A percentile compares a stretch with the other conserved stretches of the same genome.
phyloP scores from a whole-genome alignment of 768 basidiomycete species.

The Podaxis rugospora region DNA sequence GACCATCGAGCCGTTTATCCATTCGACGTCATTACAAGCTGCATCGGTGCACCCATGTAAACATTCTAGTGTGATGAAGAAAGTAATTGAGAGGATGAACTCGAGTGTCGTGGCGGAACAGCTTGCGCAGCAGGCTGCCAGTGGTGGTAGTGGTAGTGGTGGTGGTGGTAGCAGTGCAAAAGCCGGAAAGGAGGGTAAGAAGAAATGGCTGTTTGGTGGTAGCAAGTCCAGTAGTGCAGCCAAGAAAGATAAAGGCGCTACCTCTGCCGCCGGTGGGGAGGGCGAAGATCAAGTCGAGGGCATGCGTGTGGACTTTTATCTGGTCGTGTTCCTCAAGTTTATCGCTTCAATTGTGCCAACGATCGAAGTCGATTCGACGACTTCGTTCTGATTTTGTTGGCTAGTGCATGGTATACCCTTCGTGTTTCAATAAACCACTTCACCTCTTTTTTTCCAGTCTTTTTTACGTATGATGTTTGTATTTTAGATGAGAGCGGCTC shows the following conservation, averaged over 20 bases:
- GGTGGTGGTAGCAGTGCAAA: constrained; percentile 19
- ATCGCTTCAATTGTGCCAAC: constrained; percentile 98
- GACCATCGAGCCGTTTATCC: constrained; percentile 98
- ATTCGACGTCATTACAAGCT: constrained; percentile 76
- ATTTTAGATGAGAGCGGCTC: not conserved
- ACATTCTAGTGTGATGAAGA: constrained; percentile 99
- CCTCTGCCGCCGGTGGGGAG: constrained; percentile 22
- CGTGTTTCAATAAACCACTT: not conserved
- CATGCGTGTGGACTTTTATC: constrained; percentile 96
- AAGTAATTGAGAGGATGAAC: constrained; percentile 99
- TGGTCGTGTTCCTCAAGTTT: constrained; percentile 98
- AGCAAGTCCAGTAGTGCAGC: not conserved
- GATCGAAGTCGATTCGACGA: constrained; percentile 95
- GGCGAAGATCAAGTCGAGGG: constrained; percentile 80
- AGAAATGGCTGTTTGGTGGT: constrained; percentile 72
- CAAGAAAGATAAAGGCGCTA: constrained; percentile 6
- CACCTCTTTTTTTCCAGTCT: not conserved
- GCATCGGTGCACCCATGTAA: constrained; percentile 99
- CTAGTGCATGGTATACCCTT: constrained; percentile 6
- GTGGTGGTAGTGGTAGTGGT: constrained; percentile 23
- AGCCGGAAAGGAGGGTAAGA: constrained; percentile 53
- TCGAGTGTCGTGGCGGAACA: constrained; percentile 80
- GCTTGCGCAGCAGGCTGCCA: constrained; percentile 53
- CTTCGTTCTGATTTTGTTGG: constrained; percentile 43
- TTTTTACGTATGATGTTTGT: not conserved